Evolutionary conservation across 75 land plant species (phyloP).

Genomic region (Cupressus sempervirens): DNA sequence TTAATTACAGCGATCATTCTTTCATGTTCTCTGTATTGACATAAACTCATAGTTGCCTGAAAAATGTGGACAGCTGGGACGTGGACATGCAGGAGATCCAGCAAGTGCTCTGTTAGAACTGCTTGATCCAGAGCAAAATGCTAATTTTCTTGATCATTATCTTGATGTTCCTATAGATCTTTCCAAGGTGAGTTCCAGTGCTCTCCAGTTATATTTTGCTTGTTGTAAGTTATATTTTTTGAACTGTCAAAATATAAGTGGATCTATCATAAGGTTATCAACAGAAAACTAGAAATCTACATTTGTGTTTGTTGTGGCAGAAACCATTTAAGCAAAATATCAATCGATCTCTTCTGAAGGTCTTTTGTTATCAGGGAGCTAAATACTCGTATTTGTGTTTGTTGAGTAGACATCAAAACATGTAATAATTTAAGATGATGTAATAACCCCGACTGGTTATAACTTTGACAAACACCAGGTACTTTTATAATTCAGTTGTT

Average conservation of each 20-base stretch:
- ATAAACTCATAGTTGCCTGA: not conserved
- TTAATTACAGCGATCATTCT: not conserved
- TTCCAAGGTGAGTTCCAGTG: conserved; percentile 69
- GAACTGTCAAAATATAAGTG: not conserved
- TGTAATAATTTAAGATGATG: not conserved
- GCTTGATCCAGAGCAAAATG: conserved; percentile 99
- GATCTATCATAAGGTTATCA: not conserved
- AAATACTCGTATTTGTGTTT: no score
- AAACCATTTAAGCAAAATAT: no score
- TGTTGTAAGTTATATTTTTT: not conserved
- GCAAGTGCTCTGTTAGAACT: conserved; percentile 96
- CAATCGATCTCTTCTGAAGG: no score
- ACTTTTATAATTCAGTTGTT: no score
- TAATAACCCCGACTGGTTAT: no score
- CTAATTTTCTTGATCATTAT: conserved; percentile 94
- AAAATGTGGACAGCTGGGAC: conserved; percentile 66
- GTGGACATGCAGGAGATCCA: conserved; percentile 98
- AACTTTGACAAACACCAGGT: no score
- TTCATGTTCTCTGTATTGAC: not conserved
- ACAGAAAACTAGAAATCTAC: not conserved
- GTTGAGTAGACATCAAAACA: not conserved
- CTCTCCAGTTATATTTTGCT: not conserved
- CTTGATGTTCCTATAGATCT: conserved; percentile 95
- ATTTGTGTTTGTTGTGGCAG: not conserved
- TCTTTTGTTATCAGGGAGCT: no score